Percentiles rank a stretch among this genome's conserved stretches.
Conservation (phyloP, 2,329 filamentous ascomycete genomes). For the Penicillium sp. region DNA sequence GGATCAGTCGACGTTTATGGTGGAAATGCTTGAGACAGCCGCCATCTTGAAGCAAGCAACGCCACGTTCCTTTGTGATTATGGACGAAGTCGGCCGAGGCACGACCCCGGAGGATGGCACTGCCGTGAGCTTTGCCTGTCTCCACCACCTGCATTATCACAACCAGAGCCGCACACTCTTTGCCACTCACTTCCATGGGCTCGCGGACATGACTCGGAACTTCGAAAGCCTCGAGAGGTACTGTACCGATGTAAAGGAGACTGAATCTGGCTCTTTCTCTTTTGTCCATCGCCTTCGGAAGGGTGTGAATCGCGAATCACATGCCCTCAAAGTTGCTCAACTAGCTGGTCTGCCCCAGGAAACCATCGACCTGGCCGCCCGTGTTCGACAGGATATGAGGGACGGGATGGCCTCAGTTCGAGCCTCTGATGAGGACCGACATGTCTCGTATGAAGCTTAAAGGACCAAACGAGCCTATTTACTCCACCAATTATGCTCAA, state of each 20-base stretch:
- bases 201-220: conserved; percentile 68
- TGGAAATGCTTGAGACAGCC: conserved; percentile 97
- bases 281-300: conserved; percentile 77
- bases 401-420: not conserved
- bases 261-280: conserved; percentile 63
- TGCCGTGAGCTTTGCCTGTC: conserved; percentile 81
- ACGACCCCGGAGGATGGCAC: conserved; percentile 90
- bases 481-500: not conserved
- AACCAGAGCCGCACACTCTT: conserved; percentile 80
- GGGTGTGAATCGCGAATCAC: conserved; percentile 80
- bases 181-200: conserved; percentile 85
- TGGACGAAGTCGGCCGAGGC: conserved; percentile 95
- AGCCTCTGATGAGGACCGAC: not conserved
- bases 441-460: not conserved
- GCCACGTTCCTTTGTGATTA: conserved; percentile 80
- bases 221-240: conserved; percentile 63
- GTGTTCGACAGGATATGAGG: conserved; percentile 47
- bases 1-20: conserved; percentile 98
- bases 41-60: conserved; percentile 83
- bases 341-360: conserved; percentile 74
- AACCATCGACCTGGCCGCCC: conserved; percentile 63
- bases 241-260: conserved; percentile 84
- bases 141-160: conserved; percentile 73
- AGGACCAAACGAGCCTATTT: not conserved
- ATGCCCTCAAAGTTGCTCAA: conserved; percentile 90